phyloP scores from a whole-genome alignment of 2,329 filamentous ascomycete genomes.

The Stromatinia cepivora region DNA sequence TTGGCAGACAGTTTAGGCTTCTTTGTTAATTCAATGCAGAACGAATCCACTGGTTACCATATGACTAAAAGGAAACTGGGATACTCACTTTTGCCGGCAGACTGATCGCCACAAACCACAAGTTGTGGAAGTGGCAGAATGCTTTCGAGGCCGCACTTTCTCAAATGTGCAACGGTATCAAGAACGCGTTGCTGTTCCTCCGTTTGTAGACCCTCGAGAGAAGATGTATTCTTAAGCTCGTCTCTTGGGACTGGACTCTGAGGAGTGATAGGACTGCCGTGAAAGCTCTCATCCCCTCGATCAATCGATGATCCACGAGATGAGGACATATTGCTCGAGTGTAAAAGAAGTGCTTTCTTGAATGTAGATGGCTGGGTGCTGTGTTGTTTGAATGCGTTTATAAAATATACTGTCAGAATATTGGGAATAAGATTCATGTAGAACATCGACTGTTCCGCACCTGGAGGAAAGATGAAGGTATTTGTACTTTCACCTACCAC shows the following conservation, averaged over 20 bases:
- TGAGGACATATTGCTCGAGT: not conserved
- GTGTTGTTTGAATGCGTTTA: not conserved
- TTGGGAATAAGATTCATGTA: not conserved
- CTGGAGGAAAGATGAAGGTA: not conserved
- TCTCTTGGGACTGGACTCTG: not conserved
- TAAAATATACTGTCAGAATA: not conserved
- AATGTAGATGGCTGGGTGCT: not conserved
- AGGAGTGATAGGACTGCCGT: not conserved
- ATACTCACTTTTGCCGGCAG: conserved; percentile 54
- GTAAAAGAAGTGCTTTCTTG: not conserved
- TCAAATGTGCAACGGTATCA: conserved; percentile 58
- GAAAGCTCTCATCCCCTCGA: not conserved
- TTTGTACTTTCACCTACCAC: not conserved
- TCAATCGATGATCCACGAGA: not conserved
- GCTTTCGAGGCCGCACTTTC: conserved; percentile 53
- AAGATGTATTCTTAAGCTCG: conserved; percentile 24
- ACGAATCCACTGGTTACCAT: not conserved
- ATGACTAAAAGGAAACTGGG: not conserved
- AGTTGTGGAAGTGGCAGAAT: conserved; percentile 57
- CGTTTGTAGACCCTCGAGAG: conserved; percentile 40
- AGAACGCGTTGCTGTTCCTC: conserved; percentile 57
- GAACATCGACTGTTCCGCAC: not conserved
- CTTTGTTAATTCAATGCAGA: not conserved
- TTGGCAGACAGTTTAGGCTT: not conserved
- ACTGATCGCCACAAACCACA: conserved; percentile 65